Evolutionary conservation across 345 rosid species (phyloP).

Genomic region (Populus deltoides): DNA sequence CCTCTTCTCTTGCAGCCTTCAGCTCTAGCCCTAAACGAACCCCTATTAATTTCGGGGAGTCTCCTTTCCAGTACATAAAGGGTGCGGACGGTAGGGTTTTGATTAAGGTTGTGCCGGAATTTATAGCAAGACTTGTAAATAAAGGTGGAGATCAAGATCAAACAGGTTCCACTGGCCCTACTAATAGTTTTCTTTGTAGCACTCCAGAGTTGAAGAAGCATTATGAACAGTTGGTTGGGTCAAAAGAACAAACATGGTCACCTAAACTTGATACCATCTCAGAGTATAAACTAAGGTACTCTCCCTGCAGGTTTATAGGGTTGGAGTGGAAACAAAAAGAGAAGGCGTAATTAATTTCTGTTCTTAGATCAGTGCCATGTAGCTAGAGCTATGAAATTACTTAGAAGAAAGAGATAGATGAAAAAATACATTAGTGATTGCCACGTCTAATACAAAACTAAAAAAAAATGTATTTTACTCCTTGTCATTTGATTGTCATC

Average conservation of each 20-base stretch:
- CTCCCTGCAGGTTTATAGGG: constrained; percentile 58
- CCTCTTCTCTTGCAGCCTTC: constrained; percentile 59
- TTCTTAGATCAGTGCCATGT: background rate
- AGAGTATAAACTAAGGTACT: constrained; percentile 62
- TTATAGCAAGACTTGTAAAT: constrained; percentile 13
- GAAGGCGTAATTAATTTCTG: background rate
- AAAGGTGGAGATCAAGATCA: constrained; percentile 1
- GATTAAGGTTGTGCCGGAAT: constrained; percentile 27
- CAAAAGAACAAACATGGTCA: constrained; percentile 72
- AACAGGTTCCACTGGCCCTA: background rate
- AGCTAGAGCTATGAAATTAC: background rate
- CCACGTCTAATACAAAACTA: background rate
- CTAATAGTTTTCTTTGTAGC: constrained; percentile 52
- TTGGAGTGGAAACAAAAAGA: constrained; percentile 51
- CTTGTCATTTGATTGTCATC: background rate
- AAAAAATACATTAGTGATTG: background rate
- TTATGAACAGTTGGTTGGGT: constrained; percentile 67
- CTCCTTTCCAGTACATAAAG: constrained; percentile 21
- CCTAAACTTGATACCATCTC: constrained; percentile 81
- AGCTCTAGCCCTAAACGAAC: constrained; percentile 38
- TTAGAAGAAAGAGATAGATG: background rate
- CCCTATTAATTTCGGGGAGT: constrained; percentile 40
- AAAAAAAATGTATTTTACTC: background rate
- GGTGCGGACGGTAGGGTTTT: constrained; percentile 18
- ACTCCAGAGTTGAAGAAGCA: constrained; percentile 94